These are phyloP conservation scores for Barbarea vulgaris DNA, from an alignment of 345 rosid species.

Conservation along the genomic window DNA sequence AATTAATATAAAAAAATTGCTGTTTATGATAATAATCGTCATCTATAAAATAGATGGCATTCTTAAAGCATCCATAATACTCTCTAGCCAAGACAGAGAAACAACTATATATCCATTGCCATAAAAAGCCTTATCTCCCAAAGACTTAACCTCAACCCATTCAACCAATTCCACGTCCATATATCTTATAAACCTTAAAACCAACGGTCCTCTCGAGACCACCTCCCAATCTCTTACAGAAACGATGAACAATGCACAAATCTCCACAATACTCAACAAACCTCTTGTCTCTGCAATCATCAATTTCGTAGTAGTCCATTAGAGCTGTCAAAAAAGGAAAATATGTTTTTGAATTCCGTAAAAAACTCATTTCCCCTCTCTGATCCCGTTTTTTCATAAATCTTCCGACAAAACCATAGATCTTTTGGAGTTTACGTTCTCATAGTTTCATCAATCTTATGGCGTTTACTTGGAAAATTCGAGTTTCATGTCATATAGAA, in stretches of 20 bases:
- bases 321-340: too few species aligned
- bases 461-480: too few species aligned
- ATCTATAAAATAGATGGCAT: too few species aligned
- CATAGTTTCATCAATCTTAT: too few species aligned
- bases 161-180: constrained; percentile 39
- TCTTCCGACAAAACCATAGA: too few species aligned
- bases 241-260: constrained; percentile 28
- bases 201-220: neutral
- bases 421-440: too few species aligned
- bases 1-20: too few species aligned
- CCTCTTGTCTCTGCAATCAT: constrained; percentile 19
- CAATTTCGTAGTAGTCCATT: neutral
- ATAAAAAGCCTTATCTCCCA: constrained; percentile 35
- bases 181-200: constrained; percentile 47
- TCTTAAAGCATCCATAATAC: too few species aligned
- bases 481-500: too few species aligned
- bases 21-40: too few species aligned
- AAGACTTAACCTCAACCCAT: constrained; percentile 46
- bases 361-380: constrained; percentile 27
- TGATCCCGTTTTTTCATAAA: too few species aligned
- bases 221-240: neutral
- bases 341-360: constrained; percentile 1
- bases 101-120: constrained; percentile 33
- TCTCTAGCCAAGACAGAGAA: constrained; percentile 40
- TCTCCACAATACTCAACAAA: constrained; percentile 30